phyloP scores from a whole-genome alignment of 2,329 filamentous ascomycete species.

The Pestalotiopsis sp. region DNA sequence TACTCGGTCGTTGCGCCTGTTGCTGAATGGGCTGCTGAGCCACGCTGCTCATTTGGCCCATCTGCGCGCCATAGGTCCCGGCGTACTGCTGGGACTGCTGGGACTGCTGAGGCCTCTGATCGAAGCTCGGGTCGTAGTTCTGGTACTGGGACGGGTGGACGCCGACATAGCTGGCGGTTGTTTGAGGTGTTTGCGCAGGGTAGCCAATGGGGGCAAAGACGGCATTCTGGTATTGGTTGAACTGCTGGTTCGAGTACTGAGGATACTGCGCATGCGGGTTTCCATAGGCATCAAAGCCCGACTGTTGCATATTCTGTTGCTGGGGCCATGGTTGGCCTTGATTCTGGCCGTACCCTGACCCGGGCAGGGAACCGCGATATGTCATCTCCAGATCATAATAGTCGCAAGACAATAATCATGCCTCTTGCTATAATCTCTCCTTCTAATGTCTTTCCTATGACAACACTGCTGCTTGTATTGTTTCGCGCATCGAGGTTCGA shows the following conservation, averaged over 20 bases:
- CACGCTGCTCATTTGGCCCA: slow-evolving; percentile 13
- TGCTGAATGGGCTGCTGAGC: slow-evolving; percentile 15
- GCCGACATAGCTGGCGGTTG: slow-evolving; percentile 21
- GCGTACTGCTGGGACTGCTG: slow-evolving; percentile 16
- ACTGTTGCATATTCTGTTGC: slow-evolving; percentile 21
- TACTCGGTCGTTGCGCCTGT: slow-evolving; percentile 7
- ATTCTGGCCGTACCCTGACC: slow-evolving; percentile 28
- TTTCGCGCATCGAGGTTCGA: neutral
- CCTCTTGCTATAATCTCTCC: neutral
- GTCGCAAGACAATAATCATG: slow-evolving; percentile 17
- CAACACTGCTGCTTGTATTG: neutral
- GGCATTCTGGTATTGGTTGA: slow-evolving; percentile 22
- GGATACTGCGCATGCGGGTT: slow-evolving; percentile 28
- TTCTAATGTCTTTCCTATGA: neutral
- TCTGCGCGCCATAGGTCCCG: slow-evolving; percentile 17
- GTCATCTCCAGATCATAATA: slow-evolving; percentile 37
- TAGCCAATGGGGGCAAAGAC: slow-evolving; percentile 21
- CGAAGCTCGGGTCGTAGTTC: slow-evolving; percentile 31
- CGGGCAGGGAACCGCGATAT: slow-evolving; percentile 34
- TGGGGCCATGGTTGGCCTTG: slow-evolving; percentile 26
- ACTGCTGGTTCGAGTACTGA: slow-evolving; percentile 28
- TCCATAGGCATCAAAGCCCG: slow-evolving; percentile 29
- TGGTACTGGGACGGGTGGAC: slow-evolving; percentile 24
- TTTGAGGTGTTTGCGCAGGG: slow-evolving; percentile 26
- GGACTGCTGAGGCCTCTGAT: slow-evolving; percentile 23